Evolutionary conservation across 2,329 filamentous ascomycete genomes (phyloP).

Genomic region (Aureobasidium sp.): DNA sequence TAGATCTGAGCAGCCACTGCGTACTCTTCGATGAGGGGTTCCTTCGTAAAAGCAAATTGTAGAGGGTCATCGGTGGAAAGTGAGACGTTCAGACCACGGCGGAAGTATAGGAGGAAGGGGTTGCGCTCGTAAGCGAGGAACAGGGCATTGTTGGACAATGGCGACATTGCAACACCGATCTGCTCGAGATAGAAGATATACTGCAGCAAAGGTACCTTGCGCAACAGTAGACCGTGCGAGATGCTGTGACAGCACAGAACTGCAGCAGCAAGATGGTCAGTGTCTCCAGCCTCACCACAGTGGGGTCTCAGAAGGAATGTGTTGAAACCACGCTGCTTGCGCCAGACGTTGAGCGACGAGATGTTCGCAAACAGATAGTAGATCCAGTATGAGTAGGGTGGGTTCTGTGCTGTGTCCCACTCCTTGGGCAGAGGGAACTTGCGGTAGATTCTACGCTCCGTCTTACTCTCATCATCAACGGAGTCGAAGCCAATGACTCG

Average conservation of each 20-base stretch:
- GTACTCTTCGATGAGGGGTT: constrained; percentile 96
- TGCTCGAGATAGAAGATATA: constrained; percentile 98
- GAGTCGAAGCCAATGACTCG: constrained; percentile 95
- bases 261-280: constrained; percentile 87
- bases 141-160: constrained; percentile 91
- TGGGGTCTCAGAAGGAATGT: constrained; percentile 90
- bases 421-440: constrained; percentile 87
- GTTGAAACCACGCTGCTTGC: constrained; percentile 87
- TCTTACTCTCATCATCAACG: constrained; percentile 96
- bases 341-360: constrained; percentile 82
- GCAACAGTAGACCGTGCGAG: constrained; percentile 82
- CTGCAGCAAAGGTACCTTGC: constrained; percentile 89
- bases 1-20: constrained; percentile 98
- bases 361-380: constrained; percentile 97
- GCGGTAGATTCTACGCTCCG: constrained; percentile 84
- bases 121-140: constrained; percentile 97
- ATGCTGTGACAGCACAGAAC: constrained; percentile 93
- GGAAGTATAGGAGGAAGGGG: constrained; percentile 92
- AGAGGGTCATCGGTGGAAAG: constrained; percentile 93
- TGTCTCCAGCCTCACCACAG: constrained; percentile 94
- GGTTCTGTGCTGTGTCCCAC: constrained; percentile 91
- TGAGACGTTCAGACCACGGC: constrained; percentile 88
- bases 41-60: constrained; percentile 97
- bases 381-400: constrained; percentile 98
- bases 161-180: constrained; percentile 99